Conservation (phyloP, 768 basidiomycete genomes). For the Lentinula sp. region DNA sequence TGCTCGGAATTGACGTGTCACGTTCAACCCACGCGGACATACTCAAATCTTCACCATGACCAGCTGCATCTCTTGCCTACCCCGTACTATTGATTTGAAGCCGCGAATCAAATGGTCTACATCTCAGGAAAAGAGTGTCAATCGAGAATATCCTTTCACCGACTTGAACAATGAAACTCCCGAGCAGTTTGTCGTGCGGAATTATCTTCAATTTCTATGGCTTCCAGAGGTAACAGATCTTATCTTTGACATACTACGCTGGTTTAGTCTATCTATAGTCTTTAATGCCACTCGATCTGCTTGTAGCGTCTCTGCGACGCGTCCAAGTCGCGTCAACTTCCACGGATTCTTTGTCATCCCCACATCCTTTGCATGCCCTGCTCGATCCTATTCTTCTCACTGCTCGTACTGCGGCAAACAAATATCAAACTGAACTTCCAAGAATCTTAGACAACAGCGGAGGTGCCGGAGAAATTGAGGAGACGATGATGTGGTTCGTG, state of each 20-base stretch:
- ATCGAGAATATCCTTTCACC: conserved; percentile 49
- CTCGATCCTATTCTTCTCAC: conserved; percentile 63
- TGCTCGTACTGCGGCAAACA: conserved; percentile 42
- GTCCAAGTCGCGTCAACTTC: conserved; percentile 30
- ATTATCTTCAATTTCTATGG: conserved; percentile 75
- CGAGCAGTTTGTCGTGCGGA: conserved; percentile 54
- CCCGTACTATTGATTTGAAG: neutral
- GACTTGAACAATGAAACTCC: conserved; percentile 36
- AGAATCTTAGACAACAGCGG: conserved; percentile 53
- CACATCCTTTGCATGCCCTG: conserved; percentile 51
- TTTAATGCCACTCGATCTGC: conserved; percentile 57
- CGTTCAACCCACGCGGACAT: too few relatives aligned
- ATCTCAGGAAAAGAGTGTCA: conserved; percentile 52
- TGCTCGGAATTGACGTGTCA: too few relatives aligned
- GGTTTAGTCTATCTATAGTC: conserved; percentile 35
- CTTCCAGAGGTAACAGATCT: conserved; percentile 53
- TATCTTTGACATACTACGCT: neutral
- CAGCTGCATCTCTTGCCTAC: neutral
- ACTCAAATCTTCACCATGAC: too few relatives aligned
- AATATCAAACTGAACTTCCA: conserved; percentile 62
- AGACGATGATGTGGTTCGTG: conserved; percentile 74
- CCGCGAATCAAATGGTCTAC: conserved; percentile 41
- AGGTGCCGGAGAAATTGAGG: conserved; percentile 59
- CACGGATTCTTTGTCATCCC: conserved; percentile 13
- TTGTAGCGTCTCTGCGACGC: conserved; percentile 52